phyloP scores from a whole-genome alignment of 305 asterid genomes.

The Fraxinus greggii region DNA sequence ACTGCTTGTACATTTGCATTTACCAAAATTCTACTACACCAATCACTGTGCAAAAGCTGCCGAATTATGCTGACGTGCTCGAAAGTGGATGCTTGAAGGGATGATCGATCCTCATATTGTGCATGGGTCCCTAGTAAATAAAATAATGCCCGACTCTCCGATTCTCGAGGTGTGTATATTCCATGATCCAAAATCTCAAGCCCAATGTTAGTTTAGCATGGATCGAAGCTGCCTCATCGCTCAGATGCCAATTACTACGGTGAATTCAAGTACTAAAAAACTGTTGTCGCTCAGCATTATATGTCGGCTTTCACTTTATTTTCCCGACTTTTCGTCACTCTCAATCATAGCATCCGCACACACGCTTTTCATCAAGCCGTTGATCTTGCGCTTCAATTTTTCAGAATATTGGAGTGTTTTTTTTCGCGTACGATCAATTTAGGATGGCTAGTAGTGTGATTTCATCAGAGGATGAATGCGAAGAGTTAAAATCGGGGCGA shows the following conservation, averaged over 20 bases:
- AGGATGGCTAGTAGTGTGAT: slow-evolving; percentile 34
- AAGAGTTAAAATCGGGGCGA: slow-evolving; percentile 45
- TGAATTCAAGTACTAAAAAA: not conserved
- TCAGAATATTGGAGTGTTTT: not conserved
- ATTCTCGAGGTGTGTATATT: no score
- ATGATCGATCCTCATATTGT: no score
- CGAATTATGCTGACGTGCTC: no score
- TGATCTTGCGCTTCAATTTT: not conserved
- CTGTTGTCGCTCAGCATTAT: not conserved
- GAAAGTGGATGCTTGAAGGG: no score
- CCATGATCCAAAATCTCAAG: no score
- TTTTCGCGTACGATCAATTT: not conserved
- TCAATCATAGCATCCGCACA: slow-evolving; percentile 34
- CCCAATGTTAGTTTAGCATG: no score
- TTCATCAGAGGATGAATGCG: slow-evolving; percentile 49
- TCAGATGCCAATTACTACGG: slow-evolving; percentile 14
- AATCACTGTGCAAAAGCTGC: slow-evolving; percentile 9
- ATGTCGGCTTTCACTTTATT: slow-evolving; percentile 37
- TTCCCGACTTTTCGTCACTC: slow-evolving; percentile 22
- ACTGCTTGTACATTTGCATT: no score
- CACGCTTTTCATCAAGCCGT: slow-evolving; percentile 33
- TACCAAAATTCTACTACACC: slow-evolving; percentile 14
- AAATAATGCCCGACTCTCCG: no score
- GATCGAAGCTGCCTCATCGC: not conserved
- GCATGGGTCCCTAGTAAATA: no score